Base-by-base conservation (phyloP, 352 stramenopile genomes). In the Globisporangium cystogenes region DNA sequence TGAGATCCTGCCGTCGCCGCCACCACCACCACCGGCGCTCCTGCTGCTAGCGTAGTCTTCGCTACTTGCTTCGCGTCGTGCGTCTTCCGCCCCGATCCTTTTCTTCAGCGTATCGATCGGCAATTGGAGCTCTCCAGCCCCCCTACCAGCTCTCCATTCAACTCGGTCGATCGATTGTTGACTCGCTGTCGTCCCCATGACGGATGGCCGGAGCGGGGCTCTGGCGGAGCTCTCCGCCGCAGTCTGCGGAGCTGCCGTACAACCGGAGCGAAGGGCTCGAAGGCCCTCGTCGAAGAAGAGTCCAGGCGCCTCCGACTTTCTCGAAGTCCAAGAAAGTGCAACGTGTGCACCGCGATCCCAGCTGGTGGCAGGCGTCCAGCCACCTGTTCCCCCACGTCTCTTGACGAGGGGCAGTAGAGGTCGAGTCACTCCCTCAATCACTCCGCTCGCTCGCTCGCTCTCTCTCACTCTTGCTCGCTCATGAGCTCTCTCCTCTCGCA, bases 341-440 rank as follows among this genome's bases (percentile, higher is more conserved):
- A 29, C n/a, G 7, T 4, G 18, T 43, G 37, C 37, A 43, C 37
- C 37, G 37, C 37, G 37, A 43, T 43, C 37, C 37, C 37, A 43
- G 37, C 37, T 43, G 37, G 37, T 23, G 33, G 33, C 33, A 39
- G 33, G 37, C 37, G 37, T 23, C 37, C 37, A 20, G 10, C 16
- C 37, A 20, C 6, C 37, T 43, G 16, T 23, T 23, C 37, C 37
- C n/a, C 16, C n/a, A 43, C 37, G 37, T 43, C 37, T 43, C 37
- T 43, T 43, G 37, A 23, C 37, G 37, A 23, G n/a, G 37, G 37
- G 37, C 37, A 43, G 37, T 43, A 43, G 37, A 43, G 37, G 33
- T 39, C 33, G 33, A 39, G 33, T 16, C 33, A 39, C 33, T 12
- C 14, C 12, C 33, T 39, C 33, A 12, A 11, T 18, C 33, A 12